Base-by-base conservation (phyloP, 225 moss, liverwort and hornwort species). In the Pseudisothecium myosuroides region DNA sequence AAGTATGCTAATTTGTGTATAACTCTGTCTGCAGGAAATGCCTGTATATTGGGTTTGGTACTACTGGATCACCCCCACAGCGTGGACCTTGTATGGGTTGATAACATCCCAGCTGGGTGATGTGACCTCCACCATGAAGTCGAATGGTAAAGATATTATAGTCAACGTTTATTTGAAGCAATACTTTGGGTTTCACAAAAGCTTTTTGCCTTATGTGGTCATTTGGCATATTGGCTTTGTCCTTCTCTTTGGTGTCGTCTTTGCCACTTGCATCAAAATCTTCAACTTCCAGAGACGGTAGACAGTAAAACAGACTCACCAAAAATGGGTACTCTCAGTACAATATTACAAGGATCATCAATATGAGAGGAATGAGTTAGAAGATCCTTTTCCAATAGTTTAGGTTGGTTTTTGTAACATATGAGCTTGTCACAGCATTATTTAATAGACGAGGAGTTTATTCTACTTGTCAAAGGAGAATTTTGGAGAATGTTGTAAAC, bases 1-100 rank as follows among this genome's bases (percentile, higher is more conserved):
- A 78, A n/a, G 10, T 56, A n/a, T 1, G 11, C 56, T 79, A n/a
- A 79, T 79, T 79, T 56, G 78, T n/a, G 78, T 55, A 26, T 6
- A 39, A 50, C 10, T 59, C 20, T 87, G 78, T 47, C 1, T 90
- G 93, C 97, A 98, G 96, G 82, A 93, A 92, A 28, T 98, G 74
- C 97, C 97, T 52, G 87, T 96, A 24, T 98, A 96, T 94, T 98
- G 97, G 97, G 63, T 94, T 60, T 98, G 97, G 97, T 98, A 95
- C 75, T 96, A 96, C 65, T 98, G 97, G 97, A 89, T 91, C 49
- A 95, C 95, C 12, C 97, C 97, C 22, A 95, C 95, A 1, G 96
- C 97, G 10, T 98, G 97, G 97, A 96, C 97, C 24, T 82, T 98
- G 23, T 96, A 96, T 81, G 97, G 97, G 52, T 86, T 98, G 82